phyloP scores from a whole-genome alignment of 306 rosid genomes.

The Cucumis cinereus region DNA sequence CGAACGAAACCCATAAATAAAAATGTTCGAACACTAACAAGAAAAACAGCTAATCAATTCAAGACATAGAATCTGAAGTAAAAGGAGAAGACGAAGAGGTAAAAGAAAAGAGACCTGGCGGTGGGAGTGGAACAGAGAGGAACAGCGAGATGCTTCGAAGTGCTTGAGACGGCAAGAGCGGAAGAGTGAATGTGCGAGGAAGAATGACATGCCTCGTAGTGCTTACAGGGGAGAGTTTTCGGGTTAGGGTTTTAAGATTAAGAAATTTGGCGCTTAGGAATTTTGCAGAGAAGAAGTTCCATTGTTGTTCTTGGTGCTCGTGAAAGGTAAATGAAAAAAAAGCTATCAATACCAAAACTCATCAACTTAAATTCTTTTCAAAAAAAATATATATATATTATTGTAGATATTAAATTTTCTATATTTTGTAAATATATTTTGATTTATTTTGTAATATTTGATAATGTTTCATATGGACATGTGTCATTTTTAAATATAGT shows the following conservation, averaged over 20 bases:
- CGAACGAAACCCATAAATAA: neutral
- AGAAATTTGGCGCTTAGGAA: neutral
- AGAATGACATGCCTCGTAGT: neutral
- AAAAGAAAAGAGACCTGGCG: slow-evolving; percentile 9
- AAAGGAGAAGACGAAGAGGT: neutral
- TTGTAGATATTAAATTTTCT: too few relatives aligned
- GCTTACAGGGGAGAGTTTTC: neutral
- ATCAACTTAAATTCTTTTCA: too few relatives aligned
- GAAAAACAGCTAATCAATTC: neutral
- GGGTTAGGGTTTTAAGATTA: neutral
- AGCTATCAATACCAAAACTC: too few relatives aligned
- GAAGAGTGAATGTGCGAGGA: neutral
- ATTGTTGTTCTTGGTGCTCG: neutral
- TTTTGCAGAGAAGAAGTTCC: neutral
- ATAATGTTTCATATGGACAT: too few relatives aligned
- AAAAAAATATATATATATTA: too few relatives aligned
- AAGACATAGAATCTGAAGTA: neutral
- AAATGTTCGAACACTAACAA: neutral
- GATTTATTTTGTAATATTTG: too few relatives aligned
- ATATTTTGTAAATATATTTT: too few relatives aligned
- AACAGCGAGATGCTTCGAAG: slow-evolving; percentile 2
- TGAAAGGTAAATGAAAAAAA: neutral
- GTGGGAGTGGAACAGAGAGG: slow-evolving; percentile 8
- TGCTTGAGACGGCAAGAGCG: slow-evolving; percentile 5
- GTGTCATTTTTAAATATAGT: too few relatives aligned